Evolutionary conservation across 176 grass and related monocot genomes (phyloP), one percentile per base, ranked within the genome.

Genomic region (Oryza longistaminata): DNA sequence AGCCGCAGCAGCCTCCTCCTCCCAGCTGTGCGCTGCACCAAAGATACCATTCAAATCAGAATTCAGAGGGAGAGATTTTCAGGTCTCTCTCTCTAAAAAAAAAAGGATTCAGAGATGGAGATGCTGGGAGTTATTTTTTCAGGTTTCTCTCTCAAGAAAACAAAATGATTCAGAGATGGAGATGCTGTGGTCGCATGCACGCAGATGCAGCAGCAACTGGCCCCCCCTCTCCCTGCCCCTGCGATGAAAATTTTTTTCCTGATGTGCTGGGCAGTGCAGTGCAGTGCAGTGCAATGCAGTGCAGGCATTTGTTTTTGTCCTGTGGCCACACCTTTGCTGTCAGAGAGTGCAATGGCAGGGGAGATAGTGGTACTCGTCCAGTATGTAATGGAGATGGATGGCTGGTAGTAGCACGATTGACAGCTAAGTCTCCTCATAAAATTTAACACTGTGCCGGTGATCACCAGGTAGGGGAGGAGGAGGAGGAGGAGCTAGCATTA

Each of bases 371-470:
- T 58, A n/a, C 53, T 58, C 39, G 1, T 40, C 53, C 53, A 58
- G 19, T 58, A 9, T 58, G 53, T 58, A 58, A 58, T 62, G 58
- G 58, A 62, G 58, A 62, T 62, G 2, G 53, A 22, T 70, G 40
- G 62, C 3, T 29, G 58, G 76, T 13, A 14, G 76, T 13, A 14
- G 40, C 45, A 83, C 49, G 81, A 71, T 75, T 48, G 85, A 84
- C 85, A 90, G 90, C 88, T 88, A 84, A 52, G 78, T 66, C 64
- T 13, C 66, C 74, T 86, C 85, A 75, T 78, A 90, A 90, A 89
- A 88, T 73, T 64, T 42, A 66, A 35, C 70, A 48, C 68, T 65
- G 52, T 82, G 35, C 37, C 40, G 68, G 45, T 61, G 69, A 91
- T 88, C 68, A 82, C 74, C 68, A 71, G 76, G 70, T 82, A 64